phyloP scores from a whole-genome alignment of 768 basidiomycete species.

The Tubosaeta sp. region DNA sequence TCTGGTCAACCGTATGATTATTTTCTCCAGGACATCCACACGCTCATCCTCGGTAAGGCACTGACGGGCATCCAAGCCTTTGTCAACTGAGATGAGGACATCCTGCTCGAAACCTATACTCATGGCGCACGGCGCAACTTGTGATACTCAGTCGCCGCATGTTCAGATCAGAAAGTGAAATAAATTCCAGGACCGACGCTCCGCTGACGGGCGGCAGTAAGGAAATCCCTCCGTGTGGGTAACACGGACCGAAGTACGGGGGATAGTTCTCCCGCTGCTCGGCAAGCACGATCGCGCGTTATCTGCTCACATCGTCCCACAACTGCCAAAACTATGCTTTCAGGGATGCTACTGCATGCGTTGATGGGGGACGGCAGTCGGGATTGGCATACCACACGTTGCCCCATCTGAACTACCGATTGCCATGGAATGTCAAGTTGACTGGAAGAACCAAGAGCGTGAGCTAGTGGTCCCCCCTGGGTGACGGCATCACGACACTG shows the following conservation, averaged over 20 bases:
- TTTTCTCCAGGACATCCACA: slow-evolving; percentile 68
- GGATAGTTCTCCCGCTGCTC: not conserved
- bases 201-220: not conserved
- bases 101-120: not conserved
- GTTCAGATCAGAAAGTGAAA: not conserved
- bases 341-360: not conserved
- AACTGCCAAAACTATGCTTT: not conserved
- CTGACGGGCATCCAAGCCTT: slow-evolving; percentile 90
- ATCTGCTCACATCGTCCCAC: not conserved
- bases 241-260: not conserved
- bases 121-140: not conserved
- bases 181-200: not conserved
- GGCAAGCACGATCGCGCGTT: not conserved
- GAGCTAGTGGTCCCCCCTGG: not conserved
- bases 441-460: not conserved
- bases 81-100: slow-evolving; percentile 39
- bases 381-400: not conserved
- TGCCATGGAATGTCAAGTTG: not conserved
- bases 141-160: not conserved
- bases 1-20: slow-evolving; percentile 2
- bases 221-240: not conserved
- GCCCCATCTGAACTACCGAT: not conserved
- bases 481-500: not conserved
- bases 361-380: not conserved
- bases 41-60: slow-evolving; percentile 91